Percentiles rank a stretch among this genome's conserved stretches.
These are phyloP conservation scores for Musa acuminata DNA, from an alignment of 176 grass and related monocot species.

Conservation along the genomic window DNA sequence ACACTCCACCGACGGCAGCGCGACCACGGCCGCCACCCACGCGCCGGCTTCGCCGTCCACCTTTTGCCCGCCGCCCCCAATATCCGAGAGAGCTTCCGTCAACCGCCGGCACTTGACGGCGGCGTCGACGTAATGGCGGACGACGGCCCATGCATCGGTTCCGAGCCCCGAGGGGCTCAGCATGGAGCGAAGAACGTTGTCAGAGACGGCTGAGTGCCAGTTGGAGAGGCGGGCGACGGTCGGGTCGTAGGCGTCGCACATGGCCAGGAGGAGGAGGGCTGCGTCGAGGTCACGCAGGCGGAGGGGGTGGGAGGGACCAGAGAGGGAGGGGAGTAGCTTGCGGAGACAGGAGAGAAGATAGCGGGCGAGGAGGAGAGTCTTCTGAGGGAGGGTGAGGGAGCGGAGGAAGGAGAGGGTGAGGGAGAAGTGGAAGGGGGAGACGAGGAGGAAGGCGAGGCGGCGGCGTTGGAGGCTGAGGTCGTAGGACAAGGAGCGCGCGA, in stretches of 20 bases:
- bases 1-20: slow-evolving; percentile 22
- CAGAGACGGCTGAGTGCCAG: slow-evolving; percentile 51
- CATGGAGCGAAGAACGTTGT: slow-evolving; percentile 31
- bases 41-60: slow-evolving; percentile 22
- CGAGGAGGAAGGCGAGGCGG: slow-evolving; percentile 75
- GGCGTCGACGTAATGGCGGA: background rate
- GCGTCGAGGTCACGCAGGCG: slow-evolving; percentile 47
- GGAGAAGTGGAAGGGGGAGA: slow-evolving; percentile 61
- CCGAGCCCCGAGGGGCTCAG: slow-evolving; percentile 48
- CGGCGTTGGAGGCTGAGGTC: slow-evolving; percentile 41
- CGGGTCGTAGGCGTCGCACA: slow-evolving; percentile 62
- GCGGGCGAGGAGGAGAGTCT: slow-evolving; percentile 61
- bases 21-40: slow-evolving; percentile 36
- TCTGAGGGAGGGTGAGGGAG: slow-evolving; percentile 44
- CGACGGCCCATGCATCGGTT: slow-evolving; percentile 3
- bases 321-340: slow-evolving; percentile 35
- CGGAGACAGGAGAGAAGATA: slow-evolving; percentile 67
- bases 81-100: background rate
- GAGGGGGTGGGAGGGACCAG: slow-evolving; percentile 31
- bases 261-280: slow-evolving; percentile 69
- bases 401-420: slow-evolving; percentile 54
- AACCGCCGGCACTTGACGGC: background rate
- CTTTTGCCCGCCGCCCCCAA: too few relatives aligned
- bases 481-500: slow-evolving; percentile 28
- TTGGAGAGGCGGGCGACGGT: slow-evolving; percentile 8